Conservation (phyloP, 306 rosid genomes). For the Malus orientalis region DNA sequence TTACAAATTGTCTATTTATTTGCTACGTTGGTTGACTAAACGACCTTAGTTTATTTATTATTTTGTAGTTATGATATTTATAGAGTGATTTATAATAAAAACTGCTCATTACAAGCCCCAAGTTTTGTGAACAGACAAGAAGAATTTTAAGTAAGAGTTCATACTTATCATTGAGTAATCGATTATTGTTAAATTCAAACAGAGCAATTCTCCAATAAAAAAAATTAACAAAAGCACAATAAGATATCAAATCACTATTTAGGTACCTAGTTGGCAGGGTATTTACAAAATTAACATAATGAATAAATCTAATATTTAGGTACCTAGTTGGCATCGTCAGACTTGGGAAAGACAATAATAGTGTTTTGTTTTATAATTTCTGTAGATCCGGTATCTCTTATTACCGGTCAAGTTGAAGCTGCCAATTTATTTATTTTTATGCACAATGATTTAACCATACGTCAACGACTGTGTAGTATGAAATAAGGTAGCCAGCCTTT, state of each 20-base stretch:
- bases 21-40: too few species aligned
- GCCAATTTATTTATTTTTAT: background rate
- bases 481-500: background rate
- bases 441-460: slow-evolving; percentile 3
- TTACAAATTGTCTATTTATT: too few species aligned
- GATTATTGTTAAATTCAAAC: too few species aligned
- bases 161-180: too few species aligned
- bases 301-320: background rate
- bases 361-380: background rate
- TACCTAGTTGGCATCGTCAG: slow-evolving; percentile 3
- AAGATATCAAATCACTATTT: background rate
- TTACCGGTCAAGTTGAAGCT: slow-evolving; percentile 5
- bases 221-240: background rate
- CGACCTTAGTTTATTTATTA: too few species aligned
- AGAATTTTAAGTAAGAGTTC: too few species aligned
- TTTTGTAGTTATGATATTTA: too few species aligned
- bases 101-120: too few species aligned
- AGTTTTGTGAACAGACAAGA: too few species aligned
- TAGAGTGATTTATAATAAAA: too few species aligned
- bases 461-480: background rate
- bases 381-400: slow-evolving; percentile 10
- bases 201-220: background rate
- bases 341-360: background rate
- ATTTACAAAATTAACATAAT: background rate
- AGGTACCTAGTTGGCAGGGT: background rate